phyloP scores from a whole-genome alignment of 257 asterid genomes.

The Przewalskia tangutica region DNA sequence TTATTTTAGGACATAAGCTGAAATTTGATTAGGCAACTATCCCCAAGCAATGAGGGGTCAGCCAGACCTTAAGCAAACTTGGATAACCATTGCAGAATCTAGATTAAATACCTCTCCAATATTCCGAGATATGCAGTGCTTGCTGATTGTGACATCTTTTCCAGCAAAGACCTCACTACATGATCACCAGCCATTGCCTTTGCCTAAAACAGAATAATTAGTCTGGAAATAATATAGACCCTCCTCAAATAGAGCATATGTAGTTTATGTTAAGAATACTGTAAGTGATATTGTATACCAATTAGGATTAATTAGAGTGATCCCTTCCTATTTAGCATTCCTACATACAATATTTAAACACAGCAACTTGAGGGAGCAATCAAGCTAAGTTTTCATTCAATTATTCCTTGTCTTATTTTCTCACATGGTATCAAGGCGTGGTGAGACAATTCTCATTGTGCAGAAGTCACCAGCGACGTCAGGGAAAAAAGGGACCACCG shows the following conservation, averaged over 20 bases:
- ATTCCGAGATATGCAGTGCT: constrained; percentile 89
- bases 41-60: neutral
- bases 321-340: no score
- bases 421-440: neutral
- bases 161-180: constrained; percentile 83
- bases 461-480: neutral
- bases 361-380: no score
- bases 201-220: constrained; percentile 21
- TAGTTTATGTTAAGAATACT: neutral
- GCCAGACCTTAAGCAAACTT: neutral
- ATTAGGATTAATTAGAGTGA: no score
- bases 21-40: neutral
- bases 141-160: constrained; percentile 85
- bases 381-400: no score
- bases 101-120: constrained; percentile 64
- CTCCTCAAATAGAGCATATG: neutral
- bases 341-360: neutral
- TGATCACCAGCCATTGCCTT: constrained; percentile 99
- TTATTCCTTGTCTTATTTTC: no score
- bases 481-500: neutral
- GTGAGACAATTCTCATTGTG: neutral
- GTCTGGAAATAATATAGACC: neutral
- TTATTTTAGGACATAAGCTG: neutral
- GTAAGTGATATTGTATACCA: neutral
- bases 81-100: neutral